These are phyloP conservation scores for Rhizophora mangle DNA, from an alignment of 345 rosid genomes.

Conservation along the genomic window DNA sequence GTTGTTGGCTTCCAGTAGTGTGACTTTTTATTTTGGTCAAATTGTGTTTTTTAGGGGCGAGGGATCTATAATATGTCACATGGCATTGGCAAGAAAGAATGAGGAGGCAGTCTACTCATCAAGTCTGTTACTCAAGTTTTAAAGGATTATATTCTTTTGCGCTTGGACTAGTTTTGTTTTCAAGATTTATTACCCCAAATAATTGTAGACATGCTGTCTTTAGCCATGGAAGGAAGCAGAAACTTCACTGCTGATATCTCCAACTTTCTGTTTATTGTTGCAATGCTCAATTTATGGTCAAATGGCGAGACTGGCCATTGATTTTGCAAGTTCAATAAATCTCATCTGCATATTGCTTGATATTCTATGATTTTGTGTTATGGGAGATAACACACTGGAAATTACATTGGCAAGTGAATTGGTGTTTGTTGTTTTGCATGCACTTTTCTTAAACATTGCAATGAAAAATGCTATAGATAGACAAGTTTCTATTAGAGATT, in stretches of 20 bases:
- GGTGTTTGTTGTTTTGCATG: no score
- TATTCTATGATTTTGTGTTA: no score
- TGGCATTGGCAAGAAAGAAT: conserved; percentile 84
- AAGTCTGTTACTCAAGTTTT: conserved; percentile 2
- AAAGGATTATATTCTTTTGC: conserved; percentile 19
- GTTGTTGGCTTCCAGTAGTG: neutral
- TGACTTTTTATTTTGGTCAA: neutral
- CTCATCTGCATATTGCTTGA: no score
- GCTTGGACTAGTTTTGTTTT: conserved; percentile 10
- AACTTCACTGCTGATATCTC: neutral
- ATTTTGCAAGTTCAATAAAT: no score
- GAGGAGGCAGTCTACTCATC: conserved; percentile 19
- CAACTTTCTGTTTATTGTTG: conserved; percentile 1
- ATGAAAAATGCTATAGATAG: no score
- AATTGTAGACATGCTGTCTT: conserved; percentile 31
- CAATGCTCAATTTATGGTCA: neutral
- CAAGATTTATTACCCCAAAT: conserved; percentile 28
- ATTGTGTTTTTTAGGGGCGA: conserved; percentile 50
- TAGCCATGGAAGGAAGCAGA: conserved; percentile 8
- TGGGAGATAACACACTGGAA: no score
- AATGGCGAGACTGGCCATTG: neutral
- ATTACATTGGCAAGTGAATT: no score
- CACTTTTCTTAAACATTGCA: no score
- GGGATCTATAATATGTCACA: conserved; percentile 84
- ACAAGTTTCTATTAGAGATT: no score